Percentiles rank a stretch among this genome's conserved stretches.
phyloP scores from a whole-genome alignment of 2,329 filamentous ascomycete species.

The Zymoseptoria crescenta region DNA sequence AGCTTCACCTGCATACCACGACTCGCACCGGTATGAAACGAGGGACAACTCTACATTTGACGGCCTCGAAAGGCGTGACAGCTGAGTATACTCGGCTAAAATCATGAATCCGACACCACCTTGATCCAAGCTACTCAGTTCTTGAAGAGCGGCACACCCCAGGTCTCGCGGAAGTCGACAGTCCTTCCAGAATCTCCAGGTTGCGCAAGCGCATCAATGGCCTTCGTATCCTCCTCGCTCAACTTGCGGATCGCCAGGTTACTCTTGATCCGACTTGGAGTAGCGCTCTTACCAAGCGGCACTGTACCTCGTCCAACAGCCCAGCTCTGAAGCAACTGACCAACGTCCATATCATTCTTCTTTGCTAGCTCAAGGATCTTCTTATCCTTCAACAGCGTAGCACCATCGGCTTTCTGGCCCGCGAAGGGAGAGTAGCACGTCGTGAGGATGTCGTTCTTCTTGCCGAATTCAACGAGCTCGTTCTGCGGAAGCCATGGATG shows the following conservation, averaged over 20 bases:
- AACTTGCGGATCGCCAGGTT: conserved; percentile 26
- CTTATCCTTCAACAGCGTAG: conserved; percentile 45
- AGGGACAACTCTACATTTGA: not conserved
- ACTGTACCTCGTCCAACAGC: conserved; percentile 47
- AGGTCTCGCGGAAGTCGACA: conserved; percentile 14
- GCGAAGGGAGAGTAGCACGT: conserved; percentile 26
- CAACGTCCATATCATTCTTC: conserved; percentile 52
- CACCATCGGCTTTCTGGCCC: conserved; percentile 21
- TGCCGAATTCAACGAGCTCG: conserved; percentile 17
- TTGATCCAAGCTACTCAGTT: not conserved
- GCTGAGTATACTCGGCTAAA: not conserved
- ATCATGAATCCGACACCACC: not conserved
- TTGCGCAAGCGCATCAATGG: conserved; percentile 34
- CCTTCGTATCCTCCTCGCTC: conserved; percentile 31
- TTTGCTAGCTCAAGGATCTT: conserved; percentile 58
- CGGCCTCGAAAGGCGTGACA: not conserved
- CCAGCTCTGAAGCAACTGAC: conserved; percentile 49
- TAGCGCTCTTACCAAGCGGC: conserved; percentile 50
- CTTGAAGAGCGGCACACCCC: conserved; percentile 18
- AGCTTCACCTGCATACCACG: not conserved
- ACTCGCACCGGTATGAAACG: too few relatives aligned
- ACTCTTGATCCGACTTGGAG: conserved; percentile 40
- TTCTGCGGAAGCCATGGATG: conserved; percentile 26
- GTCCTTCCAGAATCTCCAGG: conserved; percentile 21
- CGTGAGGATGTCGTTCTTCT: conserved; percentile 19